Percentiles rank a stretch among this genome's conserved stretches.
These are phyloP conservation scores for Lentinula aciculospora DNA, from an alignment of 768 basidiomycete genomes.

Conservation along the genomic window DNA sequence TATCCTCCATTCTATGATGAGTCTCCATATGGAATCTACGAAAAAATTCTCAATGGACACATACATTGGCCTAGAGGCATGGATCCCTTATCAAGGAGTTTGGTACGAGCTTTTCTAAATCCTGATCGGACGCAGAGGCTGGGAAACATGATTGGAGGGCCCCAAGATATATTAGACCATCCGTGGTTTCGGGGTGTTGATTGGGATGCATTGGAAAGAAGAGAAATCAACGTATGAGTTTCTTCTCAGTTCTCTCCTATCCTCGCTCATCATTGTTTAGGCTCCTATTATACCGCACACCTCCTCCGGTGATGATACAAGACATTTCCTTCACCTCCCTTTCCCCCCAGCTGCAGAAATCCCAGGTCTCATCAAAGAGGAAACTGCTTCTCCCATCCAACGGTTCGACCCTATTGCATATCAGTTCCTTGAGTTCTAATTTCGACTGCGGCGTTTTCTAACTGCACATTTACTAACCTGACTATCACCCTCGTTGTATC, in stretches of 20 bases:
- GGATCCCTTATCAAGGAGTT: slow-evolving; percentile 83
- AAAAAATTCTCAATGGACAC: slow-evolving; percentile 87
- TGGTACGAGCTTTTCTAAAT: slow-evolving; percentile 85
- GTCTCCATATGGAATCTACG: slow-evolving; percentile 96
- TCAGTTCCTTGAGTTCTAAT: slow-evolving; percentile 71
- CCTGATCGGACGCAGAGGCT: slow-evolving; percentile 89
- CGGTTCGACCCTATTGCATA: slow-evolving; percentile 63
- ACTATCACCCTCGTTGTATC: slow-evolving; percentile 2
- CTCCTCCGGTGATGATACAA: slow-evolving; percentile 75
- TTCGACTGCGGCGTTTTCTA: not conserved
- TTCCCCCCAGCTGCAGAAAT: slow-evolving; percentile 75
- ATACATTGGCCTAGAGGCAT: slow-evolving; percentile 87
- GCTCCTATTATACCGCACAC: slow-evolving; percentile 85
- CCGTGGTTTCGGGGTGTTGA: slow-evolving; percentile 96
- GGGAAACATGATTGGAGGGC: slow-evolving; percentile 89
- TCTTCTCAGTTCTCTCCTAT: not conserved
- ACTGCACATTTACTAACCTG: not conserved
- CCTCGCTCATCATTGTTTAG: slow-evolving; percentile 28
- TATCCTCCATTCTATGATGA: slow-evolving; percentile 99
- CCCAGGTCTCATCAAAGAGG: slow-evolving; percentile 68
- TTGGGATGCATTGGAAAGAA: slow-evolving; percentile 82
- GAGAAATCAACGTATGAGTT: slow-evolving; percentile 71
- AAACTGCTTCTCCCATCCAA: slow-evolving; percentile 54
- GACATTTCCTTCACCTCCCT: slow-evolving; percentile 79
- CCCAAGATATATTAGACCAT: slow-evolving; percentile 87